Evolutionary conservation across 805 yeast genomes (phyloP).

Genomic region (Saccharomycopsis babjevae): DNA sequence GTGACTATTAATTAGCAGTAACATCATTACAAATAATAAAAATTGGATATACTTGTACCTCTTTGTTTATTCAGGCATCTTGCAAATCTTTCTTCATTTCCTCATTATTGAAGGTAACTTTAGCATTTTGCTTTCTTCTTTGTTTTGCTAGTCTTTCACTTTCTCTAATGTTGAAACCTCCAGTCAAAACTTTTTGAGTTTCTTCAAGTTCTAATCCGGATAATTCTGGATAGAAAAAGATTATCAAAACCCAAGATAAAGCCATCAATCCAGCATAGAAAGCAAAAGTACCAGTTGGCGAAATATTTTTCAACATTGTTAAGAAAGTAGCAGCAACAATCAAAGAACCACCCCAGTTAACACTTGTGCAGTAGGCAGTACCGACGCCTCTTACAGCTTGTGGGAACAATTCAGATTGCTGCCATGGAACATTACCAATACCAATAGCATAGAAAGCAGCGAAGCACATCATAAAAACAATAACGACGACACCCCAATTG

Average conservation of each 20-base stretch:
- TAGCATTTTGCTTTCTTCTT: slow-evolving; percentile 26
- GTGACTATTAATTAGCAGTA: neutral
- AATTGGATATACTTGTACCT: neutral
- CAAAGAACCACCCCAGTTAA: slow-evolving; percentile 92
- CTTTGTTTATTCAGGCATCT: neutral
- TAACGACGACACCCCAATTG: slow-evolving; percentile 83
- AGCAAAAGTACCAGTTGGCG: slow-evolving; percentile 92
- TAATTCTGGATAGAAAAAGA: slow-evolving; percentile 85
- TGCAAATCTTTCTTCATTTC: neutral
- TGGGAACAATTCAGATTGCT: slow-evolving; percentile 90
- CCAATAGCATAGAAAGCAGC: slow-evolving; percentile 92
- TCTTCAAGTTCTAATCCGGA: slow-evolving; percentile 87
- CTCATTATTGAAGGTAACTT: neutral
- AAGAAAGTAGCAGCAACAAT: slow-evolving; percentile 85
- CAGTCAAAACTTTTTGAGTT: slow-evolving; percentile 67
- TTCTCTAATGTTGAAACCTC: slow-evolving; percentile 77
- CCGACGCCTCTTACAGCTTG: slow-evolving; percentile 91
- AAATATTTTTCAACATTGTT: slow-evolving; percentile 86
- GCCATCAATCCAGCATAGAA: slow-evolving; percentile 78
- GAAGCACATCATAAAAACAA: slow-evolving; percentile 73
- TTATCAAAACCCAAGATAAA: slow-evolving; percentile 62
- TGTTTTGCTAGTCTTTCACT: slow-evolving; percentile 44
- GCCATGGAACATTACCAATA: slow-evolving; percentile 98
- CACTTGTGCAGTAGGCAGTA: slow-evolving; percentile 80
- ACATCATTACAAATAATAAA: neutral